Evolutionary conservation across 805 yeast species (phyloP).

Genomic region (Candida sanyiensis): DNA sequence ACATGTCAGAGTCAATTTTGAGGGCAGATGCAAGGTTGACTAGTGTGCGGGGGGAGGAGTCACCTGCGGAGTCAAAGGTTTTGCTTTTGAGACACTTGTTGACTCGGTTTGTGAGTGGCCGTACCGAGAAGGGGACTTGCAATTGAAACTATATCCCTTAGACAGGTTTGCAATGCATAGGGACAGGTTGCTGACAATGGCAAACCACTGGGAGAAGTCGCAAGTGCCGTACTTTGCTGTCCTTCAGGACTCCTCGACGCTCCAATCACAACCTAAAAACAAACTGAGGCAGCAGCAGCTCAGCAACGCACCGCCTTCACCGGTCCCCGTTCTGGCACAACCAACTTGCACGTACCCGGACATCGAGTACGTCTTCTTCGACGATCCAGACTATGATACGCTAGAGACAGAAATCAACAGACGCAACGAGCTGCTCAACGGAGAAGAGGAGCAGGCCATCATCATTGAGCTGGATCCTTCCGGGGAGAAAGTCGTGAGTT

Average conservation of each 20-base stretch:
- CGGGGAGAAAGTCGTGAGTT: conserved; percentile 13
- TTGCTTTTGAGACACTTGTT: too few species aligned
- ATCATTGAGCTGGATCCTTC: conserved; percentile 20
- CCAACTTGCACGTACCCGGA: conserved; percentile 21
- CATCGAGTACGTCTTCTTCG: conserved; percentile 23
- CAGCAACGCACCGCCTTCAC: too few species aligned
- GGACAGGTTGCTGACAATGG: conserved; percentile 3
- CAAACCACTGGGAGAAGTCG: conserved; percentile 21
- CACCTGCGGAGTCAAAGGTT: too few species aligned
- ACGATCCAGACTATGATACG: conserved; percentile 20
- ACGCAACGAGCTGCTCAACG: background rate
- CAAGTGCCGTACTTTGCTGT: conserved; percentile 23
- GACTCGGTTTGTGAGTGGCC: too few species aligned
- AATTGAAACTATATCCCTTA: too few species aligned
- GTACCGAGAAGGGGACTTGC: too few species aligned
- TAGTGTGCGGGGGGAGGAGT: too few species aligned
- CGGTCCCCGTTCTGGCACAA: conserved; percentile 1
- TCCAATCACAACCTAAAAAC: background rate
- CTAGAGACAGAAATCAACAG: conserved; percentile 11
- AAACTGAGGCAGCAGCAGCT: background rate
- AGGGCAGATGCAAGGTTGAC: too few species aligned
- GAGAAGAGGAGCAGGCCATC: conserved; percentile 20
- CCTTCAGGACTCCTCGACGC: conserved; percentile 13
- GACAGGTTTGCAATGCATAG: background rate
- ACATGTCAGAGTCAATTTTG: background rate